These are phyloP conservation scores for Metschnikowia cubensis DNA, from an alignment of 805 yeast species.

Conservation along the genomic window DNA sequence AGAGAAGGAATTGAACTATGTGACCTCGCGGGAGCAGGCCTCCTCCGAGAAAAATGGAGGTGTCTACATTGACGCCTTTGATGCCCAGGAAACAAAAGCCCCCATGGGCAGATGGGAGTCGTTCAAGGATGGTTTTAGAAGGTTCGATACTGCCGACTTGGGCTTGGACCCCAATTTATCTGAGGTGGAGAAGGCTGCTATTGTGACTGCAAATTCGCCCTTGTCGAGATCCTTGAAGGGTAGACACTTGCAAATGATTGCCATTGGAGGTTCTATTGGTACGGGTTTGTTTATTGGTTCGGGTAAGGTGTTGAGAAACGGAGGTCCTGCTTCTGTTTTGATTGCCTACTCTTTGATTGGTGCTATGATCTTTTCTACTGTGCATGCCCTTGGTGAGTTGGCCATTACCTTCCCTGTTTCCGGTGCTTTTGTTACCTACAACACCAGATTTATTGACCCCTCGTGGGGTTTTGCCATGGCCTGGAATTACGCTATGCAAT, in stretches of 20 bases:
- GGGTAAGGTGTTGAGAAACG: slow-evolving; percentile 53
- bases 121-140: slow-evolving; percentile 31
- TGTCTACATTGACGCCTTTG: slow-evolving; percentile 33
- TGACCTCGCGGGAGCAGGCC: slow-evolving; percentile 35
- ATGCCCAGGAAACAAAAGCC: slow-evolving; percentile 17
- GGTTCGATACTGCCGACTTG: slow-evolving; percentile 31
- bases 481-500: slow-evolving; percentile 60
- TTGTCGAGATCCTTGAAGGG: slow-evolving; percentile 49
- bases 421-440: slow-evolving; percentile 49
- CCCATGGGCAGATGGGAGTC: slow-evolving; percentile 15
- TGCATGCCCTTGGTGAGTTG: slow-evolving; percentile 46
- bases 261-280: slow-evolving; percentile 81
- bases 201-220: slow-evolving; percentile 53
- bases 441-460: slow-evolving; percentile 64
- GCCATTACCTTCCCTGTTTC: slow-evolving; percentile 50
- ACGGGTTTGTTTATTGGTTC: slow-evolving; percentile 79
- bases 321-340: slow-evolving; percentile 65
- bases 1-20: slow-evolving; percentile 39
- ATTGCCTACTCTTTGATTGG: slow-evolving; percentile 38
- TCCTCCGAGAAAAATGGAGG: slow-evolving; percentile 37
- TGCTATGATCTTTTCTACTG: slow-evolving; percentile 30
- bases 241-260: slow-evolving; percentile 71
- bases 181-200: slow-evolving; percentile 45
- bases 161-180: slow-evolving; percentile 41
- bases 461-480: slow-evolving; percentile 71